These are phyloP conservation scores for Aspergillus vadensis DNA, from an alignment of 2,329 filamentous ascomycete species.

Conservation along the genomic window DNA sequence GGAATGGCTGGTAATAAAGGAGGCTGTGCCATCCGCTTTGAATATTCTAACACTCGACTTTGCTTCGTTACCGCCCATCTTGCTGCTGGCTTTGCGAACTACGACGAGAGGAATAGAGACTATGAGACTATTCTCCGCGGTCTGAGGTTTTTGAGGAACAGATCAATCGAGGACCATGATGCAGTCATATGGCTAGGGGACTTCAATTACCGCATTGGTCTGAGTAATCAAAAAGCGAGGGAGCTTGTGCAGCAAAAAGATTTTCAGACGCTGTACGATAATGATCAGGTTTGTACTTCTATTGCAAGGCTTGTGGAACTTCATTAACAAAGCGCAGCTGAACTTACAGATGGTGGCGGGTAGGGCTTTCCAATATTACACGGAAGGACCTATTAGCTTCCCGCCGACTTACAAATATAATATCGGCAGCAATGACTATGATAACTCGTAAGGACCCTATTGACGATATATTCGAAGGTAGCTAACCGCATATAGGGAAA, in stretches of 20 bases:
- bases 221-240: conserved; percentile 75
- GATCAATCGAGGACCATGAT: conserved; percentile 88
- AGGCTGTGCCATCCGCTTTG: conserved; percentile 92
- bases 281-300: conserved; percentile 70
- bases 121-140: conserved; percentile 87
- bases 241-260: conserved; percentile 72
- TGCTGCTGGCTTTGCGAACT: conserved; percentile 93
- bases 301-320: background rate
- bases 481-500: conserved; percentile 65
- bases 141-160: conserved; percentile 84
- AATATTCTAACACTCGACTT: conserved; percentile 87
- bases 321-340: conserved; percentile 54
- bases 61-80: conserved; percentile 97
- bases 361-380: conserved; percentile 85
- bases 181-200: conserved; percentile 94
- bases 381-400: conserved; percentile 84
- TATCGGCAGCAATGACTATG: conserved; percentile 82
- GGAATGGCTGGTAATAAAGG: conserved; percentile 98
- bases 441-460: conserved; percentile 70
- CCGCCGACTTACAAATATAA: conserved; percentile 96
- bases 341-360: conserved; percentile 97
- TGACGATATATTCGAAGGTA: background rate
- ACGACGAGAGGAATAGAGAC: conserved; percentile 92
- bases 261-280: conserved; percentile 79
- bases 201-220: conserved; percentile 95